Base-by-base conservation (phyloP, 2,329 filamentous ascomycete species). In the Botryotinia narcissicola region DNA sequence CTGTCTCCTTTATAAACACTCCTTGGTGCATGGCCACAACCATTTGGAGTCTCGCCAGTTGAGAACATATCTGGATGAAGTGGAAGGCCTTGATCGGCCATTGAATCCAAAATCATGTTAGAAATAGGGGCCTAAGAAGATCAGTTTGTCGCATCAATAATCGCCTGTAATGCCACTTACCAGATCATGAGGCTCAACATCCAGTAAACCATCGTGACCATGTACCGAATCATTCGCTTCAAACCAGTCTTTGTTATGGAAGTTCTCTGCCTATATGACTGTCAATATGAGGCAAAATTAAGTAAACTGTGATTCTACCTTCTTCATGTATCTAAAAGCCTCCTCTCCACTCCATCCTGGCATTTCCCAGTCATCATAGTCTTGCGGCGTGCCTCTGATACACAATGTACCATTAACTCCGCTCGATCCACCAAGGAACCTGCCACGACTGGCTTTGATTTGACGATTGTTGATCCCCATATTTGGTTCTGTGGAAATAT, bases 1-100 rank as follows among this genome's bases (percentile, higher is more conserved):
- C 88, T 83, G 29, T 85, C 80, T 0, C 87, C 88, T 70, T 86
- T 82, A 71, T 85, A 83, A 2, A 87, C 86, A 3, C 87, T 88
- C 75, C 87, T 82, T 20, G 85, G 83, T 1, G 81, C 86, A 78
- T 89, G 87, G 3, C 88, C 87, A 75, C 87, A 89, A 0, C 87
- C 87, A 70, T 88, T 85, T 1, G 87, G 80, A 32, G 84, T 84
- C 44, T 85, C 82, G 29, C 86, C 86, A 37, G 84, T 86, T 0
- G 85, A 84, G 77, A 90, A 90, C 86, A 90, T 89, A 75, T 91
- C 88, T 29, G 84, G 83, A 59, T 87, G 84, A n/a, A 88, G 82
- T 0, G 86, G 84, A 0, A 90, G 79, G 72, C 88, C 88, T 74
- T 86, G 81, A 2, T 85, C 86, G 14, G 87, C 80, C 80, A 89